A percentile compares a stretch with the other conserved stretches of the same genome.
phyloP scores from a whole-genome alignment of 2,329 filamentous ascomycete species.

The Seiridium cupressi region DNA sequence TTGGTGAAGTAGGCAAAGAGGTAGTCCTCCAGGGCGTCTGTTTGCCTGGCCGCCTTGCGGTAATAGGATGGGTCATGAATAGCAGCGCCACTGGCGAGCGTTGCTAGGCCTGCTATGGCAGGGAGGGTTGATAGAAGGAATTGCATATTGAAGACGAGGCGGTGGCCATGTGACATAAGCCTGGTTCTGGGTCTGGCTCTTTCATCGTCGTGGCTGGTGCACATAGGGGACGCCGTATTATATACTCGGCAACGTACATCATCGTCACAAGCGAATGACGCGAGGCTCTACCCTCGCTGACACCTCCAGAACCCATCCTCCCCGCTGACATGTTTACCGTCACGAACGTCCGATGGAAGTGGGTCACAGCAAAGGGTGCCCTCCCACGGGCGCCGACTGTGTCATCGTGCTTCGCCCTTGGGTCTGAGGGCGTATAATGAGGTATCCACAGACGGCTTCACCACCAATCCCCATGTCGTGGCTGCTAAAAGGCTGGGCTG shows the following conservation, averaged over 20 bases:
- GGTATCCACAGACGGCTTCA: background rate
- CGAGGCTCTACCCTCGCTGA: background rate
- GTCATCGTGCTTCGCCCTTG: background rate
- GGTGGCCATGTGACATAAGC: background rate
- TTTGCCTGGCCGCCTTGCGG: background rate
- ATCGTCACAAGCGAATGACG: background rate
- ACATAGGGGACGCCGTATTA: background rate
- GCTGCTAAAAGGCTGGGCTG: background rate
- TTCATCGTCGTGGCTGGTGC: background rate
- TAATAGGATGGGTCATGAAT: background rate
- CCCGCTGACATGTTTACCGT: background rate
- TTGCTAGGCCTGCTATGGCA: background rate
- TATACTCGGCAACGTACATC: background rate
- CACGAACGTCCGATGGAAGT: background rate
- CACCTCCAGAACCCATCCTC: background rate
- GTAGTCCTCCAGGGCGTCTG: slow-evolving; percentile 40
- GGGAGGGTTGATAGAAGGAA: background rate
- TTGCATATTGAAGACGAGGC: background rate
- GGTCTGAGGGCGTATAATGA: background rate
- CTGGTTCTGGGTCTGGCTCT: background rate
- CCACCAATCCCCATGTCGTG: background rate
- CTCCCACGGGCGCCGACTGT: background rate
- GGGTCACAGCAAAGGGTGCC: background rate
- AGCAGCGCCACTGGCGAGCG: background rate
- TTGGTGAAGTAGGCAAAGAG: slow-evolving; percentile 52